Evolutionary conservation across 768 basidiomycete species (phyloP).

Genomic region (Leccinum uliginosum): DNA sequence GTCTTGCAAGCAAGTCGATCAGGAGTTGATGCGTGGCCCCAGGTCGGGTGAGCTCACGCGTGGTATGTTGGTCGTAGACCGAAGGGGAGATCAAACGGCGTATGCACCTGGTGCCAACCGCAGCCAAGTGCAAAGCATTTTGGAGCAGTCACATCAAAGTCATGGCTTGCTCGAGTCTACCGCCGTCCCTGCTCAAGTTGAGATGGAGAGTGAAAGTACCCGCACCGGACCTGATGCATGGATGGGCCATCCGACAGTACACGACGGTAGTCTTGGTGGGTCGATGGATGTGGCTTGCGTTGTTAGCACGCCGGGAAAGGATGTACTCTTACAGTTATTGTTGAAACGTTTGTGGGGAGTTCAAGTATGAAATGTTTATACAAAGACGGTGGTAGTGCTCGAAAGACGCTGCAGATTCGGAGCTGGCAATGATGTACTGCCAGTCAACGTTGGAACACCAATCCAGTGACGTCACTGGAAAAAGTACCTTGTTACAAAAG

Average conservation of each 20-base stretch:
- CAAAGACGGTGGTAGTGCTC: background rate
- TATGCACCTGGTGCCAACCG: constrained; percentile 66
- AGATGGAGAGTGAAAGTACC: constrained; percentile 35
- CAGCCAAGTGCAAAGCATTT: constrained; percentile 52
- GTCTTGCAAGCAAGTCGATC: background rate
- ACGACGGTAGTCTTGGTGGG: constrained; percentile 20
- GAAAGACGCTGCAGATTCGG: background rate
- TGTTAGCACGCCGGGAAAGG: constrained; percentile 61
- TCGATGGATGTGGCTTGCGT: constrained; percentile 44
- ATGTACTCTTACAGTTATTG: constrained; percentile 44
- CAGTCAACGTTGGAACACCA: background rate
- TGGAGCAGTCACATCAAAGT: constrained; percentile 35
- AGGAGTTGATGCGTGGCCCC: background rate
- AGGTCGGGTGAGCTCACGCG: constrained; percentile 77
- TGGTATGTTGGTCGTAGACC: constrained; percentile 85
- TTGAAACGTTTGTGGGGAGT: constrained; percentile 53
- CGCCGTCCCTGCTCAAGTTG: constrained; percentile 52
- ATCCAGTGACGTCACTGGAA: constrained; percentile 9
- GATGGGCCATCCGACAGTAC: constrained; percentile 16
- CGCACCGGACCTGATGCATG: constrained; percentile 15
- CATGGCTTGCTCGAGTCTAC: constrained; percentile 44
- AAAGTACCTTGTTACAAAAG: background rate
- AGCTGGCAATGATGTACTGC: no score
- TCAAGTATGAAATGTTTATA: background rate
- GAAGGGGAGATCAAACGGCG: constrained; percentile 60